These are phyloP conservation scores for Stylonectria norvegica DNA, from an alignment of 2,329 filamentous ascomycete species.

Conservation along the genomic window DNA sequence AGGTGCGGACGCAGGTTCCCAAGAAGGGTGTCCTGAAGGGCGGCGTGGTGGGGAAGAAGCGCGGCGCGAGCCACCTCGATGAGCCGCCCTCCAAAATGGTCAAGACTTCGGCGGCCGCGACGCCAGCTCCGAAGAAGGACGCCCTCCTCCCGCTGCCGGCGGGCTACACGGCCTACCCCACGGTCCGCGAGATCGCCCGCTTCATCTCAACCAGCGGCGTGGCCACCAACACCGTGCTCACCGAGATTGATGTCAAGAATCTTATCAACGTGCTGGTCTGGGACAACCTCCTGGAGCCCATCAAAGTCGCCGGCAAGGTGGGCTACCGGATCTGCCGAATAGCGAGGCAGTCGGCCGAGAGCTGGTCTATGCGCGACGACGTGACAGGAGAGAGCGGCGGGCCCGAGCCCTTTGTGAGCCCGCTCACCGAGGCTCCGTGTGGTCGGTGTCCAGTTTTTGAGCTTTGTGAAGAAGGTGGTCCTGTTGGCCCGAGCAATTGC, in stretches of 20 bases:
- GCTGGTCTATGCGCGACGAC: constrained; percentile 40
- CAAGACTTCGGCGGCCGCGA: constrained; percentile 20
- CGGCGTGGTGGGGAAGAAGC: constrained; percentile 47
- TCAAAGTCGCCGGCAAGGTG: constrained; percentile 47
- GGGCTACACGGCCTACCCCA: constrained; percentile 76
- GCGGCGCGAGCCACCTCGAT: constrained; percentile 42
- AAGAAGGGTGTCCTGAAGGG: constrained; percentile 56
- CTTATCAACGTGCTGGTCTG: constrained; percentile 85
- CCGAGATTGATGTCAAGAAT: constrained; percentile 75
- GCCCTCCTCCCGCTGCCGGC: constrained; percentile 54
- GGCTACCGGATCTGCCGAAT: constrained; percentile 54
- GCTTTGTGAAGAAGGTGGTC: constrained; percentile 84
- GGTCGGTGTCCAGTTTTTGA: constrained; percentile 91
- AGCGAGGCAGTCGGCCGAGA: constrained; percentile 42
- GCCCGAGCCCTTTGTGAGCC: constrained; percentile 56
- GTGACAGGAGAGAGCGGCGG: constrained; percentile 36
- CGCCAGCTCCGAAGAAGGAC: constrained; percentile 30
- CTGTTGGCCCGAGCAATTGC: constrained; percentile 85
- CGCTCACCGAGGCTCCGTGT: constrained; percentile 85
- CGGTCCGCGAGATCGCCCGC: constrained; percentile 70
- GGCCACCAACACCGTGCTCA: constrained; percentile 67
- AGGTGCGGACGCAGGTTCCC: constrained; percentile 43
- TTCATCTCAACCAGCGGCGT: constrained; percentile 67
- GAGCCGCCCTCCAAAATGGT: constrained; percentile 29
- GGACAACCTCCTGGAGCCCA: constrained; percentile 76